Percentiles rank a stretch among this genome's conserved stretches.
phyloP scores from a whole-genome alignment of 2,329 filamentous ascomycete species.

The Tolypocladium album region DNA sequence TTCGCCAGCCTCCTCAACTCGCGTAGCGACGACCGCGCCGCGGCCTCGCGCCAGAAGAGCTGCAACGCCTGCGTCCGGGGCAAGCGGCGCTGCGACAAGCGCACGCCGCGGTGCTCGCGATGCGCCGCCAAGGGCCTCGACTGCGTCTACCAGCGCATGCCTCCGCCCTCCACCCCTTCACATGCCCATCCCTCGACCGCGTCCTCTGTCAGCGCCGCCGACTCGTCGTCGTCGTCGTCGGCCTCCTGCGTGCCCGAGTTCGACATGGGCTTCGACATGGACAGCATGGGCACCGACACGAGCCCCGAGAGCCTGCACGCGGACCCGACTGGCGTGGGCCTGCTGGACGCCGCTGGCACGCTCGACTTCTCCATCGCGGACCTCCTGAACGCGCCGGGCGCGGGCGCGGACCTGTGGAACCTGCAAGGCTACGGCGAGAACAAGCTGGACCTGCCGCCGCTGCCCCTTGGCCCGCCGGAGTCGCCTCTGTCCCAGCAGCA shows the following conservation, averaged over 20 bases:
- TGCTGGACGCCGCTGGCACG: slow-evolving; percentile 7
- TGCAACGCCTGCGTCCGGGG: slow-evolving; percentile 36
- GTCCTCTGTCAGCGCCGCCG: slow-evolving; percentile 10
- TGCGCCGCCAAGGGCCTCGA: slow-evolving; percentile 29
- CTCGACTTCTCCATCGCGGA: slow-evolving; percentile 25
- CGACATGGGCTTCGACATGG: slow-evolving; percentile 25
- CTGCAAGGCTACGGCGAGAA: slow-evolving; percentile 10
- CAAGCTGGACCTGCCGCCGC: slow-evolving; percentile 20
- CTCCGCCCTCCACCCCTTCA: slow-evolving; percentile 4
- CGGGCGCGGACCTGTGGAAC: slow-evolving; percentile 15
- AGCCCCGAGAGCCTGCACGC: slow-evolving; percentile 19
- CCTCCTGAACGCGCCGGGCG: slow-evolving; percentile 14
- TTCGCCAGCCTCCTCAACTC: not conserved
- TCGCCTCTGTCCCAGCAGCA: slow-evolving; percentile 3
- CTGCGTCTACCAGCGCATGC: slow-evolving; percentile 30
- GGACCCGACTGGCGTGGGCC: slow-evolving; percentile 7
- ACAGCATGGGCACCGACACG: slow-evolving; percentile 18
- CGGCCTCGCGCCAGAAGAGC: slow-evolving; percentile 35
- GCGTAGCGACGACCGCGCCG: slow-evolving; percentile 2
- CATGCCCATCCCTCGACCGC: not conserved
- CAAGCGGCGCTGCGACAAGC: slow-evolving; percentile 38
- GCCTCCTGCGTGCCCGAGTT: slow-evolving; percentile 18
- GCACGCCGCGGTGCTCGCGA: slow-evolving; percentile 28
- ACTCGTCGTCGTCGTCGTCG: slow-evolving; percentile 5
- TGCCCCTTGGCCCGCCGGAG: slow-evolving; percentile 9